Conservation (phyloP, 768 basidiomycete species). For the Sarcodon sp. region DNA sequence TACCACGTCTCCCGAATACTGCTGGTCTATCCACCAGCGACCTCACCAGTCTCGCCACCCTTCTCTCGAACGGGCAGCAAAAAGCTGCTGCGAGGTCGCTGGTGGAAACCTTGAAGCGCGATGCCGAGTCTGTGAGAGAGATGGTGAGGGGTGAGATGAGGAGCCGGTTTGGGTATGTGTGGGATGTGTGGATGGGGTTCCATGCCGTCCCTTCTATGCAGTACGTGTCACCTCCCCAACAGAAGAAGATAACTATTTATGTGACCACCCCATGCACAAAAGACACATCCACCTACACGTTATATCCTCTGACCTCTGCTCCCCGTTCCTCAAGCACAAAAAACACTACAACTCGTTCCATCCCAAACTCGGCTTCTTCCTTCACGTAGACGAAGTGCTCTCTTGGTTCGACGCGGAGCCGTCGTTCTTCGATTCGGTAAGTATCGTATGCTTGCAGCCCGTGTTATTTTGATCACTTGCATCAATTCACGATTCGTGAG, state of each 20-base stretch:
- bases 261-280: conserved; percentile 1
- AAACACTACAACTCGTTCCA: conserved; percentile 90
- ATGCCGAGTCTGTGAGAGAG: conserved; percentile 38
- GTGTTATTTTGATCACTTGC: not conserved
- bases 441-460: conserved; percentile 9
- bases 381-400: conserved; percentile 65
- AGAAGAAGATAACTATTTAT: too few relatives aligned
- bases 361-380: conserved; percentile 73
- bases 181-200: conserved; percentile 74
- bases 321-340: conserved; percentile 66
- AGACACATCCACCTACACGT: conserved; percentile 84
- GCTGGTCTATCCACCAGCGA: conserved; percentile 20
- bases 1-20: conserved; percentile 44
- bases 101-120: conserved; percentile 37
- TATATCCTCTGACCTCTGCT: conserved; percentile 65
- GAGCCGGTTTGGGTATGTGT: conserved; percentile 56
- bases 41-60: conserved; percentile 39
- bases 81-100: conserved; percentile 41
- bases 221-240: conserved; percentile 29
- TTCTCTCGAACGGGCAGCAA: conserved; percentile 33
- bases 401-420: conserved; percentile 66
- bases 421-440: conserved; percentile 37
- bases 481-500: not conserved
- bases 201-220: conserved; percentile 80
- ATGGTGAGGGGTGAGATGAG: conserved; percentile 76